These are phyloP conservation scores for Solanum sitiens DNA, from an alignment of 257 asterid species.

Conservation along the genomic window DNA sequence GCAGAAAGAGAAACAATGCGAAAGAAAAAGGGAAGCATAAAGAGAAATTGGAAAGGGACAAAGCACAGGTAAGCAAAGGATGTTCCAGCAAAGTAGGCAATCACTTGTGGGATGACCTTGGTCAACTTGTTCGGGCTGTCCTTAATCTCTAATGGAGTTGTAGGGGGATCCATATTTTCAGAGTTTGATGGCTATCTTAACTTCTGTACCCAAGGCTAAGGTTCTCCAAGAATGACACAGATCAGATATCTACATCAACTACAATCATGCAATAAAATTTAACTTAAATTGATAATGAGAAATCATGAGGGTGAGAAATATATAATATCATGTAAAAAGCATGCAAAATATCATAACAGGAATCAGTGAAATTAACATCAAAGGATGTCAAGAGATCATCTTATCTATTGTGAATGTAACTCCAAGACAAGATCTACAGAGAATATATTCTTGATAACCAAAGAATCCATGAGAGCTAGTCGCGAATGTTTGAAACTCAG, in stretches of 20 bases:
- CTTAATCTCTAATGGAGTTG: background rate
- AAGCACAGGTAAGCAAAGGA: background rate
- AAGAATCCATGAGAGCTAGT: background rate
- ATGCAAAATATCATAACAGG: background rate
- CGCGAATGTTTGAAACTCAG: background rate
- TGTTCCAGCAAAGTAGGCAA: background rate
- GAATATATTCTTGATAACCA: background rate
- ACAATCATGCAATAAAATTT: background rate
- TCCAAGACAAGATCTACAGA: background rate
- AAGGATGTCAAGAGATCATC: background rate
- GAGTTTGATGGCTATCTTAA: background rate
- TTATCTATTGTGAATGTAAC: background rate
- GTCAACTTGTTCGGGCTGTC: background rate
- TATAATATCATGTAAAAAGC: background rate
- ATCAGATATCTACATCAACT: background rate
- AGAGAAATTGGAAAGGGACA: background rate
- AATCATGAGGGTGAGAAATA: background rate
- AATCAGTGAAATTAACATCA: background rate
- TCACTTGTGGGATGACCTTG: background rate
- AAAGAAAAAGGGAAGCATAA: background rate
- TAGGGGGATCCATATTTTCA: background rate
- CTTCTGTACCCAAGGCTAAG: background rate
- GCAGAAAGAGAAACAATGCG: background rate
- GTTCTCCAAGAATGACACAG: background rate
- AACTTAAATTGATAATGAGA: background rate